phyloP scores from a whole-genome alignment of 2,329 filamentous ascomycete genomes.

The Beauveria sp. region DNA sequence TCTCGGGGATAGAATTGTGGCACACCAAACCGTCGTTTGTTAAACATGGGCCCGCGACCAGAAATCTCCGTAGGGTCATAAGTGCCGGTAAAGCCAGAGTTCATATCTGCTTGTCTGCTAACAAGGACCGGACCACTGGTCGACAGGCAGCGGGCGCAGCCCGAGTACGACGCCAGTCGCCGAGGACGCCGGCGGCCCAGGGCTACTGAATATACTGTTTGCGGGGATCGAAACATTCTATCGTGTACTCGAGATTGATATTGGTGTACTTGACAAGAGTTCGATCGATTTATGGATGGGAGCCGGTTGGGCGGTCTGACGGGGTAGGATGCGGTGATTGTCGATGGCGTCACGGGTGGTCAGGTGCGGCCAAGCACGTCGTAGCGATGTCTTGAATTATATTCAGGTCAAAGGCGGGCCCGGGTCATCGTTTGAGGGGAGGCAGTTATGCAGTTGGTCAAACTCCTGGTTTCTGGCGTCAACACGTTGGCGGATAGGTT shows the following conservation, averaged over 20 bases:
- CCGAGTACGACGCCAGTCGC: not conserved
- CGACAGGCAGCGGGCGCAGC: constrained; percentile 19
- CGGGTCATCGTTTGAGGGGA: not conserved
- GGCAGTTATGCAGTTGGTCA: not conserved
- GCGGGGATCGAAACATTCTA: constrained; percentile 5
- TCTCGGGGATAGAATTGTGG: constrained; percentile 57
- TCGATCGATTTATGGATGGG: not conserved
- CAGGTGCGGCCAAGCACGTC: not conserved
- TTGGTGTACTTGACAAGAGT: not conserved
- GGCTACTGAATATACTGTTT: not conserved
- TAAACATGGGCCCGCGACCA: constrained; percentile 54
- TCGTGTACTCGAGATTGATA: not conserved
- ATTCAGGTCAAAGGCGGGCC: not conserved
- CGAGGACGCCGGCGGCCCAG: not conserved
- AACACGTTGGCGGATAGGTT: not conserved
- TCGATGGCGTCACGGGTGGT: not conserved
- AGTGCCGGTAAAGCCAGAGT: constrained; percentile 49
- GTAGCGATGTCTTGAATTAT: not conserved
- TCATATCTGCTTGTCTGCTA: constrained; percentile 41
- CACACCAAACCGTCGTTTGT: constrained; percentile 48
- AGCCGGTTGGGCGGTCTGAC: not conserved
- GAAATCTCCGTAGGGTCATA: constrained; percentile 48
- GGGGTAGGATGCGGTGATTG: not conserved
- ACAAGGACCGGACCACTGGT: constrained; percentile 18
- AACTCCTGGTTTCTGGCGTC: not conserved